Conservation (phyloP, 2,329 filamentous ascomycete species). For the Conoideocrella luteorostrata region DNA sequence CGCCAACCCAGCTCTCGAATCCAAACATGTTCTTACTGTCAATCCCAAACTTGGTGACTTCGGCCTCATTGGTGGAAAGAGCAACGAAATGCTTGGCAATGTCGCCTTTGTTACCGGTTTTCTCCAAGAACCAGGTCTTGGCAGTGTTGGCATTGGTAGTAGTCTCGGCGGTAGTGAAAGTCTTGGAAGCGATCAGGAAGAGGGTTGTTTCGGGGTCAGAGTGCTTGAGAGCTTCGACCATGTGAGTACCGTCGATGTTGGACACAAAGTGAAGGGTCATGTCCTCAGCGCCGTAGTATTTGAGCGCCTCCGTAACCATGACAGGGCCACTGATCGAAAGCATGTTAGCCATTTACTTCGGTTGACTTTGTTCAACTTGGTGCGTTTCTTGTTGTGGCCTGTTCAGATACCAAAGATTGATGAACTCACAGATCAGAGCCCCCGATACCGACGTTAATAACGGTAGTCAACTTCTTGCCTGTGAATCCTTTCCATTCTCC, state of each 20-base stretch:
- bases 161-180: constrained; percentile 97
- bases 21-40: constrained; percentile 99
- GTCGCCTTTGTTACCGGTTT: constrained; percentile 66
- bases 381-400: background rate
- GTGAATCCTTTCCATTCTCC: constrained; percentile 96
- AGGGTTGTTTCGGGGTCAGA: constrained; percentile 97
- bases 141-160: constrained; percentile 95
- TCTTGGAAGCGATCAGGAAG: constrained; percentile 98
- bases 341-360: background rate
- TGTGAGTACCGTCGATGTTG: constrained; percentile 98
- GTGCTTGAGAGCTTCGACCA: constrained; percentile 81
- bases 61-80: constrained; percentile 87
- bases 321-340: constrained; percentile 67
- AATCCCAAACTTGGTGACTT: constrained; percentile 98
- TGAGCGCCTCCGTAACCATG: constrained; percentile 97
- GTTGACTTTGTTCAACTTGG: too few species aligned
- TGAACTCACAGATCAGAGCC: constrained; percentile 89
- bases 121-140: constrained; percentile 93
- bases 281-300: constrained; percentile 81
- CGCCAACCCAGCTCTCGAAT: constrained; percentile 97
- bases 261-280: constrained; percentile 96
- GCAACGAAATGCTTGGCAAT: constrained; percentile 99
- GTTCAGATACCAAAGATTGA: background rate
- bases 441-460: constrained; percentile 96
- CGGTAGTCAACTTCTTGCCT: constrained; percentile 93